Conservation (phyloP, 495 filamentous ascomycete species). For the Haplographium delicatum region DNA sequence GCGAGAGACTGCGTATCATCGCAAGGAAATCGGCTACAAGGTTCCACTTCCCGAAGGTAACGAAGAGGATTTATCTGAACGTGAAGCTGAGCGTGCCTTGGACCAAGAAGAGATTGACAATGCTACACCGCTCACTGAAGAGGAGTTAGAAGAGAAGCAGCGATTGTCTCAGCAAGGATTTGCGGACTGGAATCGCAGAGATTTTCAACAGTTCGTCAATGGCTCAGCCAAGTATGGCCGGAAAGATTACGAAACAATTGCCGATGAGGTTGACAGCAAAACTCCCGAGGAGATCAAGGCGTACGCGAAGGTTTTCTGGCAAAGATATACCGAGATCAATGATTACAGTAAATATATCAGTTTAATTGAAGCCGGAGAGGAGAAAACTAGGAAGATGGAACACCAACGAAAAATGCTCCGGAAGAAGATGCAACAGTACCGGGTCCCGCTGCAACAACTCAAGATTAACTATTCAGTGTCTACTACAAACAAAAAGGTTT, state of each 20-base stretch:
- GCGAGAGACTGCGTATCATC: conserved; percentile 90
- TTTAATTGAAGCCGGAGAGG: conserved; percentile 87
- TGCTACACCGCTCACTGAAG: conserved; percentile 80
- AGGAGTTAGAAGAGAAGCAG: conserved; percentile 81
- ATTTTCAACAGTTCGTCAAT: conserved; percentile 98
- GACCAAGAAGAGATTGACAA: conserved; percentile 93
- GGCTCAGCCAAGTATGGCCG: conserved; percentile 90
- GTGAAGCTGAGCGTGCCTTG: conserved; percentile 80
- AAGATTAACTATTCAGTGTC: conserved; percentile 98
- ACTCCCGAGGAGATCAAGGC: conserved; percentile 74
- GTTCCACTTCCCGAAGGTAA: conserved; percentile 77
- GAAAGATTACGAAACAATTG: conserved; percentile 73
- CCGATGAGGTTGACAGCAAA: conserved; percentile 90
- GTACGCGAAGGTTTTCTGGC: conserved; percentile 94
- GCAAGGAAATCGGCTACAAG: conserved; percentile 93
- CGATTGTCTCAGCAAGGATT: conserved; percentile 79
- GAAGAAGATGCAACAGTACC: conserved; percentile 93
- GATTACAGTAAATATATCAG: conserved; percentile 83
- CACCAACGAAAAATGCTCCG: conserved; percentile 91
- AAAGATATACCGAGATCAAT: conserved; percentile 77
- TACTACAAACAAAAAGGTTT: conserved; percentile 99
- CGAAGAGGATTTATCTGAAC: conserved; percentile 75
- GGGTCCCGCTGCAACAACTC: conserved; percentile 92
- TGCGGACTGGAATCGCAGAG: conserved; percentile 87
- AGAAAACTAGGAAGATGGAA: conserved; percentile 77